phyloP scores from a whole-genome alignment of 345 rosid species.

The Eucalyptus urophylla region DNA sequence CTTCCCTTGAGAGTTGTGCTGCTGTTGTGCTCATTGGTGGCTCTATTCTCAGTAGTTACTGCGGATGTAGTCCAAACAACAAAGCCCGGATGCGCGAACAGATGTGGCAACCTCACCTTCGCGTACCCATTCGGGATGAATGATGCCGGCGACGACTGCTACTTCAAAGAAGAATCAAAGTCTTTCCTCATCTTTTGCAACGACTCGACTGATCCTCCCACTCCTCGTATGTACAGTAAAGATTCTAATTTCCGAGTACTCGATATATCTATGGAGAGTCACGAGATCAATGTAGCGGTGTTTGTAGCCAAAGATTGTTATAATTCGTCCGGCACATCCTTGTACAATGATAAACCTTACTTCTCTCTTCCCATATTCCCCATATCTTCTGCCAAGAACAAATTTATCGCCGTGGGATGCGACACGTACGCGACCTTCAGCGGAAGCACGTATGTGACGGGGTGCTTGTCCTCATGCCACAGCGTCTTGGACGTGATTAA shows the following conservation, averaged over 20 bases:
- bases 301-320: not conserved
- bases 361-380: not conserved
- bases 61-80: not conserved
- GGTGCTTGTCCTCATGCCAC: not conserved
- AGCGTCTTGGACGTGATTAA: not conserved
- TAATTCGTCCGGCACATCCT: not conserved
- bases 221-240: not conserved
- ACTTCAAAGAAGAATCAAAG: not conserved
- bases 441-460: not conserved
- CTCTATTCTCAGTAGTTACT: not conserved
- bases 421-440: too few relatives aligned
- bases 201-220: not conserved
- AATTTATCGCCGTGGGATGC: too few relatives aligned
- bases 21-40: not conserved
- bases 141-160: not conserved
- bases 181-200: not conserved
- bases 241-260: not conserved
- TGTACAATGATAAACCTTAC: accelerated
- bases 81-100: not conserved
- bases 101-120: not conserved
- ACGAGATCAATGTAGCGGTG: not conserved
- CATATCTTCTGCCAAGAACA: too few relatives aligned
- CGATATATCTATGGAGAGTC: not conserved
- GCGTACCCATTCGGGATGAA: not conserved
- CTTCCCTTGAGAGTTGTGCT: not conserved